Base-by-base conservation (phyloP, 495 filamentous ascomycete genomes). In the Talaromyces trachyspermus region DNA sequence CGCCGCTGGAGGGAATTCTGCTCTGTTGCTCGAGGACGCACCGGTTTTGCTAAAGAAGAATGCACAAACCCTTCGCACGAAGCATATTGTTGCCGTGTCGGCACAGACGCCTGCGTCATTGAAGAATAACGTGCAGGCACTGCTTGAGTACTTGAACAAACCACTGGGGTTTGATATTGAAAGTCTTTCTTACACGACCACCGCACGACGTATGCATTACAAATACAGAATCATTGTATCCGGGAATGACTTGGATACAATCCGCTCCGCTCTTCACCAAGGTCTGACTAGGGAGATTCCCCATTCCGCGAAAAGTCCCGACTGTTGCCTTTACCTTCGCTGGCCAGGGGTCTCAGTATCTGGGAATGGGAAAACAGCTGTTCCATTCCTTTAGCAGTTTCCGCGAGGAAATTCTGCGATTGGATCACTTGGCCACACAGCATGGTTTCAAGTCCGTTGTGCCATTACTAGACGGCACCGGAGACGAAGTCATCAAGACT, bases 151-250 rank as follows among this genome's bases (percentile, higher is more conserved):
- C 37, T 22, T 70, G 9, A 53, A 64, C 8, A 35, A 6, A 7
- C 39, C 63, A 20, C 52, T 53, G 4, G 18, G 7, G 4, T 22
- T 4, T 15, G 10, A 14, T 19, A 7, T 48, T 7, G 59, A 68
- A 5, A 65, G 74, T 42, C 62, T 92, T 2, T 80, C 88, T 4
- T 95, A 92, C 61, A 88, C 86, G 4, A 87, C 84, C 1, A 92
- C 88, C 4, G 88, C 88, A 32, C 78, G 88, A 48, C 81, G 82
- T 14, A 78, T 85, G 12, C 88, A 91, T 51, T 81, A 89, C 58
- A 77, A 80, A 40, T 84, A 82, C 70, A 80, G 88, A 39, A 74
- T 85, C 48, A 76, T 75, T 32, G 74, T 86, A 15, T 63, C 69
- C 7, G 83, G 71, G 1, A 65, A 70, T n/a, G 45, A 32, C 12